Conservation (phyloP, 768 basidiomycete genomes). For the Cystofilobasidium capitatum region DNA sequence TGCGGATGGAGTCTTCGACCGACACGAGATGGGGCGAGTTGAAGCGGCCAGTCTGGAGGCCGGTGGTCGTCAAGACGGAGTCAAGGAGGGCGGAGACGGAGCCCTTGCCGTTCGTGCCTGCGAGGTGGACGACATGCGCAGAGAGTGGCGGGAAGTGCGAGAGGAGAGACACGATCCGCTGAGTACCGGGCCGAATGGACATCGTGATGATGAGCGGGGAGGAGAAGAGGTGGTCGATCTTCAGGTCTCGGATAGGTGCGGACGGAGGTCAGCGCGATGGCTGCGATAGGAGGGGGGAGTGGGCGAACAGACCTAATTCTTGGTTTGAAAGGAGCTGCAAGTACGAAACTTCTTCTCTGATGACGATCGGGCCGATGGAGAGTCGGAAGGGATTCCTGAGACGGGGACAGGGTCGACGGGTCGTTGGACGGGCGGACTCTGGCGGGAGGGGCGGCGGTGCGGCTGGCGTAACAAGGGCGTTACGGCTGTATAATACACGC, state of each 20-base stretch:
- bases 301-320: too few species aligned
- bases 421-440: too few species aligned
- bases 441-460: too few species aligned
- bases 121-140: slow-evolving; percentile 77
- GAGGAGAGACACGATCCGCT: slow-evolving; percentile 41
- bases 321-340: too few species aligned
- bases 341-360: too few species aligned
- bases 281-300: too few species aligned
- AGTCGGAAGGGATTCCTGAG: too few species aligned
- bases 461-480: too few species aligned
- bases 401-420: too few species aligned
- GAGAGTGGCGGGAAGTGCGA: slow-evolving; percentile 52
- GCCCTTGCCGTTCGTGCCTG: slow-evolving; percentile 96
- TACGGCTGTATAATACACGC: too few species aligned
- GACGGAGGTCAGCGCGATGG: not conserved
- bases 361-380: too few species aligned
- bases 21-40: slow-evolving; percentile 85
- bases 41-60: slow-evolving; percentile 65
- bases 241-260: not conserved
- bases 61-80: slow-evolving; percentile 56
- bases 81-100: slow-evolving; percentile 75
- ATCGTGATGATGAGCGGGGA: slow-evolving; percentile 9
- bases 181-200: slow-evolving; percentile 37
- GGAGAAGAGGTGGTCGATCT: not conserved
- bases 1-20: slow-evolving; percentile 62